Conservation (phyloP, 129 eudicot species). For the Chrysanthemum seticuspe region DNA sequence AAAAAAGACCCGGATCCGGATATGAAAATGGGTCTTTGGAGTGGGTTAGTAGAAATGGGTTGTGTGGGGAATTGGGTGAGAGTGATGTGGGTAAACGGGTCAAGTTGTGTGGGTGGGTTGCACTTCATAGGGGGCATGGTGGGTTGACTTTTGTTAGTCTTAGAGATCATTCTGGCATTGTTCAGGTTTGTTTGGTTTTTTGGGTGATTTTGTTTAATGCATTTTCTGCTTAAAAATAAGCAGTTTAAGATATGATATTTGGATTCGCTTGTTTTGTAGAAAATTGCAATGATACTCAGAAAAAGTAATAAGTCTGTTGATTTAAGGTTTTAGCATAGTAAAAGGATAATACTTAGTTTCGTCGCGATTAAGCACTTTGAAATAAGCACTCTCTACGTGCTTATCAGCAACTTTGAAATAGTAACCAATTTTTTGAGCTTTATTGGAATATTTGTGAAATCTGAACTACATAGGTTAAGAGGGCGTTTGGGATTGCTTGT, state of each 20-base stretch:
- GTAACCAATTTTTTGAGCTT: no score
- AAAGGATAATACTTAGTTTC: no score
- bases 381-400: no score
- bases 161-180: slow-evolving; percentile 79
- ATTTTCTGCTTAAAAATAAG: not conserved
- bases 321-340: no score
- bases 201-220: not conserved
- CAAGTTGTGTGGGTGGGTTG: slow-evolving; percentile 94
- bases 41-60: slow-evolving; percentile 66
- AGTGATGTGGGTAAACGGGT: slow-evolving; percentile 84
- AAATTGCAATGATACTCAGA: not conserved
- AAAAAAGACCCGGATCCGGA: slow-evolving; percentile 27
- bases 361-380: no score
- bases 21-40: slow-evolving; percentile 39
- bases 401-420: no score
- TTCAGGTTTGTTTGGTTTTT: slow-evolving; percentile 61
- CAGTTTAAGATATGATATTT: not conserved
- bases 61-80: slow-evolving; percentile 76
- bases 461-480: no score
- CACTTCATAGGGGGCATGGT: slow-evolving; percentile 87
- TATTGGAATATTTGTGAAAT: no score
- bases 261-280: not conserved
- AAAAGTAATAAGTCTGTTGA: no score
- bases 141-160: slow-evolving; percentile 77
- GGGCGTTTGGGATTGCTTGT: no score